Evolutionary conservation across 176 grass and related monocot species (phyloP), one percentile per base, ranked within the genome.

Genomic region (Aegilops speltoides): DNA sequence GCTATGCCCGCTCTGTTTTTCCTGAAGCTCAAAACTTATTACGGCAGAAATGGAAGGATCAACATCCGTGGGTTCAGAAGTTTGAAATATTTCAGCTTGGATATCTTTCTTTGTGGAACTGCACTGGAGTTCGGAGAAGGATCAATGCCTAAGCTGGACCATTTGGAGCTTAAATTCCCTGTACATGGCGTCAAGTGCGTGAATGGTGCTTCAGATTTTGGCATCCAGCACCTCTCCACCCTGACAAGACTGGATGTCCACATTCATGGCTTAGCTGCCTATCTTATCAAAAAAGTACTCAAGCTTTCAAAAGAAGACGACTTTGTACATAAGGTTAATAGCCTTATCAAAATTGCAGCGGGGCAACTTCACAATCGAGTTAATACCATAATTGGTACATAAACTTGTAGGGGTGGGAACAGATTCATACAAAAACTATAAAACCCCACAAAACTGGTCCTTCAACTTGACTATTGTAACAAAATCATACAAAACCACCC

Each of bases 101-200:
- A 23, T 40, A 43, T 79, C 3, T 0, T 1, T 6, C 7, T 0
- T 2, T 86, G 85, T 60, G 77, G 77, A 2, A 80, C 52, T 1
- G 5, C 25, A 0, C 20, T 63, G 7, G 77, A 80, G 19, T 86
- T 86, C 73, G 10, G 73, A 79, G 36, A 4, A 1, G 66, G 73
- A 14, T 67, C 73, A 9, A 77, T 85, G 83, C 62, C 73, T 26
- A 67, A 76, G 38, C 25, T 85, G 13, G 83, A 68, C 6, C 10
- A 33, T 2, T 22, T 82, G 3, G 34, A 71, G 12, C 12, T 70
- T 69, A 10, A n/a, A 1, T 25, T 79, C 7, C 14, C 2, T 10
- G 32, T 2, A 3, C 43, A 82, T 11, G 24, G 5, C 40, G 2
- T 40, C 38, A 10, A 40, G 40, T 41, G 40, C 40, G 40, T 41